Evolutionary conservation across 768 basidiomycete species (phyloP).

Genomic region (Kondoa malvinella): DNA sequence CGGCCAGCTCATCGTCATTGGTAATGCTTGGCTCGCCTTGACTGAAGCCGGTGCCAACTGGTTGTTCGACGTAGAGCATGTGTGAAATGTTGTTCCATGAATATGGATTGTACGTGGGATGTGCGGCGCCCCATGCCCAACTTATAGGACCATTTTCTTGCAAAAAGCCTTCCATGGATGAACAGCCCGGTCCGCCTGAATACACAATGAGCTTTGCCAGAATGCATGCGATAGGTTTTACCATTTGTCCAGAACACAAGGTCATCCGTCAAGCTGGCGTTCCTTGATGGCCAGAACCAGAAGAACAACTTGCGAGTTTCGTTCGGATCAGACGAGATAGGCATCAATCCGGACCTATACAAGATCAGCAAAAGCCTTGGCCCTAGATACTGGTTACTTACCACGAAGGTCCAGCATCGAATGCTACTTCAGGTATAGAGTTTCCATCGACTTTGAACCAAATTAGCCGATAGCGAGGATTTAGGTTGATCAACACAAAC

Average conservation of each 20-base stretch:
- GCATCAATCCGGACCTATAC: not conserved
- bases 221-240: not conserved
- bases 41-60: not conserved
- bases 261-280: not conserved
- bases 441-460: not conserved
- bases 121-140: not conserved
- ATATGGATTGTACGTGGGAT: not conserved
- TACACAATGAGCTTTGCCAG: no score
- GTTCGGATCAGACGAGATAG: not conserved
- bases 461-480: no score
- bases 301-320: not conserved
- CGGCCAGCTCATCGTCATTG: not conserved
- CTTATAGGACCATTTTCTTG: slow-evolving; percentile 3
- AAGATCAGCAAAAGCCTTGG: no score
- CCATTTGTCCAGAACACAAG: not conserved
- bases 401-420: not conserved
- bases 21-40: not conserved
- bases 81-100: not conserved
- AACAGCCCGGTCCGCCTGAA: no score
- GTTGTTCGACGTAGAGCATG: slow-evolving; percentile 1
- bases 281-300: slow-evolving; percentile 4
- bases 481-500: no score
- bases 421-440: not conserved
- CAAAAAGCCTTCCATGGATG: slow-evolving; percentile 1
- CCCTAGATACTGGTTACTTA: no score